Conservation (phyloP, 306 rosid genomes). For the Nissolia schottii region DNA sequence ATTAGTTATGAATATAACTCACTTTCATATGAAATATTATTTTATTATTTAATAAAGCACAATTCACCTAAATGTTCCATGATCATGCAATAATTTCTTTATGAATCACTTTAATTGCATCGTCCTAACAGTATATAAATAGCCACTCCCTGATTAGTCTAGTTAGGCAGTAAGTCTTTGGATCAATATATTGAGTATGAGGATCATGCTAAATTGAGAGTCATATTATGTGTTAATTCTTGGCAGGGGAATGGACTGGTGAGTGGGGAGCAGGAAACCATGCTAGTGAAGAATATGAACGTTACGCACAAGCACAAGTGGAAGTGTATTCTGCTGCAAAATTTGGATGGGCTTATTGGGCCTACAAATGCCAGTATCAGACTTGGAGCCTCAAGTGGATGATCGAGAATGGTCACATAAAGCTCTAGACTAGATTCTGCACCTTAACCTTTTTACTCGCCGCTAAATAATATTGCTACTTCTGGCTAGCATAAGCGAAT, state of each 20-base stretch:
- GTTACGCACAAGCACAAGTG: slow-evolving; percentile 31
- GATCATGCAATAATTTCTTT: no score
- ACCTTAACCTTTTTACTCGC: no score
- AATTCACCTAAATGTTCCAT: no score
- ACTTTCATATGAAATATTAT: no score
- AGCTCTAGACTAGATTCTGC: not conserved
- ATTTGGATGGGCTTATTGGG: slow-evolving; percentile 59
- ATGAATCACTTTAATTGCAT: no score
- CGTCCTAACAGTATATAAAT: no score
- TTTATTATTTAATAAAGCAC: no score
- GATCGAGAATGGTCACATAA: slow-evolving; percentile 13
- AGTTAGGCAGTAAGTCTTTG: not conserved
- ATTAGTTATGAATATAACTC: no score
- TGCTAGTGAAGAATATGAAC: slow-evolving; percentile 27
- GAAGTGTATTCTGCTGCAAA: slow-evolving; percentile 41
- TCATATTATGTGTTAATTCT: not conserved
- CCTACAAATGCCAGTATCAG: slow-evolving; percentile 35
- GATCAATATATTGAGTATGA: not conserved
- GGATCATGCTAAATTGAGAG: not conserved
- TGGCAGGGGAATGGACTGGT: slow-evolving; percentile 47
- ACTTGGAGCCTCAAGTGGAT: slow-evolving; percentile 50
- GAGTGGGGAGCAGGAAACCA: slow-evolving; percentile 15
- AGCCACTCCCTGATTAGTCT: no score
- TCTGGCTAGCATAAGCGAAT: not conserved
- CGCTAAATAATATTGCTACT: not conserved